Evolutionary conservation across 495 filamentous ascomycete genomes (phyloP).

Genomic region (Aspergillus funiculosus): DNA sequence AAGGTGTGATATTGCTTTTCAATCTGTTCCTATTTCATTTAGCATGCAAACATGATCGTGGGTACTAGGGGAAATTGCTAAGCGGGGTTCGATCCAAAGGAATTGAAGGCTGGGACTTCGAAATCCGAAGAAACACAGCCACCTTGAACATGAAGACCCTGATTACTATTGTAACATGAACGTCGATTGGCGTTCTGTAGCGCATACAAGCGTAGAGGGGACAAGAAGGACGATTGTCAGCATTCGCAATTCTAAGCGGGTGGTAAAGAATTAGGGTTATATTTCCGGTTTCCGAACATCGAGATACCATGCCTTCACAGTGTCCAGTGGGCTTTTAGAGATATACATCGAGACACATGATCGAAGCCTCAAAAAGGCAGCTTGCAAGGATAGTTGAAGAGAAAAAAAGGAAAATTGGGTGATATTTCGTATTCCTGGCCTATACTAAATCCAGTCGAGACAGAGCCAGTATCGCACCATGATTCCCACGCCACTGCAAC

Average conservation of each 20-base stretch:
- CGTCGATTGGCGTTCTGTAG: too few relatives aligned
- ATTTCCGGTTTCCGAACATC: too few relatives aligned
- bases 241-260: too few relatives aligned
- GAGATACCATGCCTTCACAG: too few relatives aligned
- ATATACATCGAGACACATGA: too few relatives aligned
- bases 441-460: conserved; percentile 28
- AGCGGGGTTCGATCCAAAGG: background rate
- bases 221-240: too few relatives aligned
- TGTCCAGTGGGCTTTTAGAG: too few relatives aligned
- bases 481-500: conserved; percentile 18
- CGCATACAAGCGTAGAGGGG: too few relatives aligned
- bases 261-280: too few relatives aligned
- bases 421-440: conserved; percentile 33
- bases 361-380: background rate
- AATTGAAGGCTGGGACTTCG: conserved; percentile 5
- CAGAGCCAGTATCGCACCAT: conserved; percentile 25
- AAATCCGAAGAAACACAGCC: background rate
- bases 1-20: background rate
- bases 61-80: conserved; percentile 1
- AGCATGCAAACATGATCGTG: background rate
- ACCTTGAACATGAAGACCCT: background rate
- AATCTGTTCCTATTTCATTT: conserved; percentile 4
- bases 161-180: too few relatives aligned
- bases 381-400: background rate
- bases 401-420: conserved; percentile 23